Percentiles rank a stretch among this genome's conserved stretches.
Evolutionary conservation across 2,329 filamentous ascomycete species (phyloP).

Genomic region (Didymella arachidicola): DNA sequence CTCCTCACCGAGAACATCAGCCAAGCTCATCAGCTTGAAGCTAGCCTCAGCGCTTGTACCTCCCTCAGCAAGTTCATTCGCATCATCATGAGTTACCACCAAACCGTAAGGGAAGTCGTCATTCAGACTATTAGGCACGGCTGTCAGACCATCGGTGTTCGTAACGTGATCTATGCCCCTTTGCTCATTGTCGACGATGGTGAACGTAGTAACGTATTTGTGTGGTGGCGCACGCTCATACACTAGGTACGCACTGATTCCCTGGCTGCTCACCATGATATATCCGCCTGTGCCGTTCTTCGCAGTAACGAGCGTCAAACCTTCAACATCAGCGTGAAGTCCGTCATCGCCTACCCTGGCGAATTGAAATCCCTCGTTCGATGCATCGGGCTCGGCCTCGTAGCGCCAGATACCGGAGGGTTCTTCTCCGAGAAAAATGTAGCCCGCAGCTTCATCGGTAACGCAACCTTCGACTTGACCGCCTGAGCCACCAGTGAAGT

Average conservation of each 20-base stretch:
- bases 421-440: slow-evolving; percentile 62
- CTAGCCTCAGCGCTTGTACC: slow-evolving; percentile 58
- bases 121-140: slow-evolving; percentile 56
- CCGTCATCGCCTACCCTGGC: slow-evolving; percentile 56
- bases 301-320: slow-evolving; percentile 61
- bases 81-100: slow-evolving; percentile 63
- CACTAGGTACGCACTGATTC: slow-evolving; percentile 62
- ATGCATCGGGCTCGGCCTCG: slow-evolving; percentile 58
- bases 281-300: slow-evolving; percentile 56
- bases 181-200: slow-evolving; percentile 54
- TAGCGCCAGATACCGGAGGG: slow-evolving; percentile 62
- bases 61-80: slow-evolving; percentile 59
- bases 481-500: slow-evolving; percentile 60
- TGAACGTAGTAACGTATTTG: slow-evolving; percentile 60
- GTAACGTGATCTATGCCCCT: slow-evolving; percentile 59
- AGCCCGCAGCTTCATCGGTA: slow-evolving; percentile 60
- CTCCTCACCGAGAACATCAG: slow-evolving; percentile 38
- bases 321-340: slow-evolving; percentile 63
- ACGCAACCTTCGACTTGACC: slow-evolving; percentile 65
- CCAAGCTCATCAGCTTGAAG: slow-evolving; percentile 57
- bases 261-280: slow-evolving; percentile 62
- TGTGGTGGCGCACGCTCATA: slow-evolving; percentile 60
- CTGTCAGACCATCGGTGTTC: slow-evolving; percentile 62
- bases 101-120: slow-evolving; percentile 51
- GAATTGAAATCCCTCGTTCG: slow-evolving; percentile 43